Evolutionary conservation across 805 yeast genomes (phyloP).

Genomic region (Candida pseudofarinosa): DNA sequence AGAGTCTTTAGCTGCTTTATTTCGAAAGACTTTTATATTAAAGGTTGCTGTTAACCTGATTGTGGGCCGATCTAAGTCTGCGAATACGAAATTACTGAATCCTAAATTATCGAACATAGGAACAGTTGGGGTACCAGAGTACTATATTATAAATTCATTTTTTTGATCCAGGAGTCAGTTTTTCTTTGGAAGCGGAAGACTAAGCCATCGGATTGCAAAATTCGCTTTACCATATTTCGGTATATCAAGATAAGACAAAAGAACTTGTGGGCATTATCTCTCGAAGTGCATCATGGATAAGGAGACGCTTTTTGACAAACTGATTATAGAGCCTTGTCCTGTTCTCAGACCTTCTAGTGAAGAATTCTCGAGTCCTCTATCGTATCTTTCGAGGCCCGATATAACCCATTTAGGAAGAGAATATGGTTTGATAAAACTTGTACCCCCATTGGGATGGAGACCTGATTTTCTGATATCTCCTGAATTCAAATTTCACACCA

Average conservation of each 20-base stretch:
- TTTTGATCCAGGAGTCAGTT: too few relatives aligned
- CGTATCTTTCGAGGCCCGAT: slow-evolving; percentile 41
- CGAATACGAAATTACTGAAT: neutral
- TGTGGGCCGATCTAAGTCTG: neutral
- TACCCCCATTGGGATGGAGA: slow-evolving; percentile 50
- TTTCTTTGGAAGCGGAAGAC: too few relatives aligned
- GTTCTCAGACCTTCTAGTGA: slow-evolving; percentile 39
- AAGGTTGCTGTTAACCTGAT: neutral
- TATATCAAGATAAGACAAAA: too few relatives aligned
- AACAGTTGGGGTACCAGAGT: too few relatives aligned
- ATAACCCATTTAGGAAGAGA: slow-evolving; percentile 38
- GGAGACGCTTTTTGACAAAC: slow-evolving; percentile 9
- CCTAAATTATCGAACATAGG: neutral
- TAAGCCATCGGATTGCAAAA: too few relatives aligned
- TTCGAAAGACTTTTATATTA: too few relatives aligned
- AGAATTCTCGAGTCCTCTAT: slow-evolving; percentile 49
- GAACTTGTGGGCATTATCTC: neutral
- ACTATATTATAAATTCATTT: too few relatives aligned
- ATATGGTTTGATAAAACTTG: slow-evolving; percentile 50
- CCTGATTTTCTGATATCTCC: slow-evolving; percentile 56
- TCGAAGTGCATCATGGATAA: neutral
- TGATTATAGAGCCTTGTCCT: slow-evolving; percentile 38
- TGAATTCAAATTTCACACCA: slow-evolving; percentile 58
- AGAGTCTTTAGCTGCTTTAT: neutral
- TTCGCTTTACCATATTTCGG: too few relatives aligned